Conservation (phyloP, 2,329 filamentous ascomycete species). For the Aspergillus pseudotamarii region DNA sequence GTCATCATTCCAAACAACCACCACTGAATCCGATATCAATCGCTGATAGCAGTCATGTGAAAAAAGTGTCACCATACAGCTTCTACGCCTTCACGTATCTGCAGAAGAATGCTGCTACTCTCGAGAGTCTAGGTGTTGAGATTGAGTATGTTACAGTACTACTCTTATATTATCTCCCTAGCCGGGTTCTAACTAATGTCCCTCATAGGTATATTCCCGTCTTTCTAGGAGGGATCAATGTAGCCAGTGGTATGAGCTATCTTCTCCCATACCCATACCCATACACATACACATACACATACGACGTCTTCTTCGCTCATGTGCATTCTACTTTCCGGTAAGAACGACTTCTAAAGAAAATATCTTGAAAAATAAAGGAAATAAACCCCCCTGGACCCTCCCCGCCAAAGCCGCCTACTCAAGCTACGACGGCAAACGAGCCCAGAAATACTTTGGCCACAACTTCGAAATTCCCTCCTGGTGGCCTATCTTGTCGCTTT, state of each 20-base stretch:
- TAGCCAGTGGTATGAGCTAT: slow-evolving; percentile 53
- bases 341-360: neutral
- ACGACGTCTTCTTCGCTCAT: neutral
- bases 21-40: neutral
- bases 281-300: neutral
- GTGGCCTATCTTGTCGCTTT: slow-evolving; percentile 58
- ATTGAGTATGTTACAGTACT: slow-evolving; percentile 60
- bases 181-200: neutral
- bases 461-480: slow-evolving; percentile 49
- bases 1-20: slow-evolving; percentile 22
- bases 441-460: slow-evolving; percentile 54
- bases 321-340: neutral
- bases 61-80: slow-evolving; percentile 63
- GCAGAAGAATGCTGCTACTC: slow-evolving; percentile 55
- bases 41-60: neutral
- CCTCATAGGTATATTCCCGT: slow-evolving; percentile 67
- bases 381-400: slow-evolving; percentile 73
- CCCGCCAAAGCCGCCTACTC: slow-evolving; percentile 68
- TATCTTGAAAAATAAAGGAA: slow-evolving; percentile 52
- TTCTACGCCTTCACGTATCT: slow-evolving; percentile 61
- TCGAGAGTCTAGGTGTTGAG: slow-evolving; percentile 62
- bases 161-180: neutral
- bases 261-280: neutral
- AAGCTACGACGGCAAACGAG: slow-evolving; percentile 51
- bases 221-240: slow-evolving; percentile 70